Evolutionary conservation across 352 stramenopile genomes (phyloP).

Genomic region (Albugo candida): DNA sequence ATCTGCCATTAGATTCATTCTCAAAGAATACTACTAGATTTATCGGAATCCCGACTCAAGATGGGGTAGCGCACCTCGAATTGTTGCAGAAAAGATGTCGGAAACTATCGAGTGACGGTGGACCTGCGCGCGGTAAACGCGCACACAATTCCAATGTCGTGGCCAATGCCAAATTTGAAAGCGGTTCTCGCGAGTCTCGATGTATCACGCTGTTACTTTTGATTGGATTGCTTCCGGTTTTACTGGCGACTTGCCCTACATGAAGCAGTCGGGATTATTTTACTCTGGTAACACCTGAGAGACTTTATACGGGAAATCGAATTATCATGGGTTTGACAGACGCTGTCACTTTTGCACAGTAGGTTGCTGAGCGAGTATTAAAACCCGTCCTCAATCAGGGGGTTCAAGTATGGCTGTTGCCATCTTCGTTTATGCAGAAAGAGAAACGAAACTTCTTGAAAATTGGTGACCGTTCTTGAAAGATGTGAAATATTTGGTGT

Average conservation of each 20-base stretch:
- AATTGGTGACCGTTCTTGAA: constrained; percentile 6
- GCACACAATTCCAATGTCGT: constrained; percentile 9
- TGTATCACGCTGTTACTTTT: background rate
- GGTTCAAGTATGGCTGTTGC: constrained; percentile 15
- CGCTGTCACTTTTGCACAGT: constrained; percentile 10
- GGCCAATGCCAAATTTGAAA: constrained; percentile 7
- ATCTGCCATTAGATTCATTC: background rate
- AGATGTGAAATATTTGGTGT: constrained; percentile 9
- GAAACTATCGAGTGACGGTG: too few species aligned
- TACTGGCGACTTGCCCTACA: constrained; percentile 5
- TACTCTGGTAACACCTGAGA: constrained; percentile 7
- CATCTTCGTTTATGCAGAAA: constrained; percentile 9
- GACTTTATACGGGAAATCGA: constrained; percentile 7
- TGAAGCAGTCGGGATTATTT: background rate
- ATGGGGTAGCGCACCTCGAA: too few species aligned
- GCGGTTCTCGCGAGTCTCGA: background rate
- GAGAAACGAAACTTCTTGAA: constrained; percentile 3
- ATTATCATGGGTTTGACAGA: constrained; percentile 8
- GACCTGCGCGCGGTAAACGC: constrained; percentile 5
- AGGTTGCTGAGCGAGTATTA: background rate
- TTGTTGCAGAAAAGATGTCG: too few species aligned
- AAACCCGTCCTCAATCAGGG: constrained; percentile 3
- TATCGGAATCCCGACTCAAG: too few species aligned
- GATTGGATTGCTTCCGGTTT: constrained; percentile 3
- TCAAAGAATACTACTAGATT: background rate